Evolutionary conservation across 1,284 basidiomycete genomes (phyloP).

Genomic region (Sanguinoderma infundibulare): DNA sequence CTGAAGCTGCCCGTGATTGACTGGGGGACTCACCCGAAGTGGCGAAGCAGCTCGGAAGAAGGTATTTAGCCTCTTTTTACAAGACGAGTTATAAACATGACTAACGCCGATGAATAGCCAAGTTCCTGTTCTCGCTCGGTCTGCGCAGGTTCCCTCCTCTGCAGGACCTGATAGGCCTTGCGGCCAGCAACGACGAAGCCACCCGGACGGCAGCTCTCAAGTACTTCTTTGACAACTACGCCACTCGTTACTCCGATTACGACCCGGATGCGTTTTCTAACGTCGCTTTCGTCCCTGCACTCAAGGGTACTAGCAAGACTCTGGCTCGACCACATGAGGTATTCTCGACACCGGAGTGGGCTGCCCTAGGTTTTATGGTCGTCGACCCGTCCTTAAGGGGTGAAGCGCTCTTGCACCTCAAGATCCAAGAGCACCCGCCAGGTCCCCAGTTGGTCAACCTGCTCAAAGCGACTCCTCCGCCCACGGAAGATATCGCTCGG

Average conservation of each 20-base stretch:
- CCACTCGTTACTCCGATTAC: conserved; percentile 68
- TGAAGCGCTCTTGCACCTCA: conserved; percentile 71
- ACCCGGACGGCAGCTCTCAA: conserved; percentile 65
- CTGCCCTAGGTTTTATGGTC: conserved; percentile 77
- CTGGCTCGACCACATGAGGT: conserved; percentile 77
- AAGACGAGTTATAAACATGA: too few relatives aligned
- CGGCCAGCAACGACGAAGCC: conserved; percentile 54
- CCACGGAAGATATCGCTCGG: conserved; percentile 56
- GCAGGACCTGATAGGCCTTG: conserved; percentile 68
- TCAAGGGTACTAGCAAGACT: conserved; percentile 52
- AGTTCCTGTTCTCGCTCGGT: conserved; percentile 83
- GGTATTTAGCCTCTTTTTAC: conserved; percentile 46
- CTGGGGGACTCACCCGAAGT: conserved; percentile 82
- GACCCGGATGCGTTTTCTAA: conserved; percentile 55
- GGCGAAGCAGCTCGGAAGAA: conserved; percentile 84
- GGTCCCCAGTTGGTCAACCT: conserved; percentile 66
- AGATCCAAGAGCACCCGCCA: conserved; percentile 78
- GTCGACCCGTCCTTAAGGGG: conserved; percentile 57
- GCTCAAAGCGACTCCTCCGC: conserved; percentile 69
- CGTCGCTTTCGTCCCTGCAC: conserved; percentile 83
- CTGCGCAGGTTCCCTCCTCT: conserved; percentile 77
- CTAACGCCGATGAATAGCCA: conserved; percentile 54
- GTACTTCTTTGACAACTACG: conserved; percentile 79
- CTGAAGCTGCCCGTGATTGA: conserved; percentile 85
- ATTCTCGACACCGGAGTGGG: conserved; percentile 69